phyloP scores from a whole-genome alignment of 805 yeast species.

The Scheffersomyces stipitis region DNA sequence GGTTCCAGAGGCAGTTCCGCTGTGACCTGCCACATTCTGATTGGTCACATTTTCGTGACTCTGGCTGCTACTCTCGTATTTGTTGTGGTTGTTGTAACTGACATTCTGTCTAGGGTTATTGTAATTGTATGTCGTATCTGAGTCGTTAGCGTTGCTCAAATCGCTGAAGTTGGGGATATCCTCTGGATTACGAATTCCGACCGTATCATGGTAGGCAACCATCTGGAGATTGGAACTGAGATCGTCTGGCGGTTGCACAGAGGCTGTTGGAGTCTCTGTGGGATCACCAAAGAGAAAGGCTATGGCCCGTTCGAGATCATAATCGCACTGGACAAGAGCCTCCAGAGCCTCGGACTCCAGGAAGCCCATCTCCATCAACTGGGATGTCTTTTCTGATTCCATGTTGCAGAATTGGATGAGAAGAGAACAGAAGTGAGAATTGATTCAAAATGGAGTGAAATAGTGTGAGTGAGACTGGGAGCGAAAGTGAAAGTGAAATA shows the following conservation, averaged over 20 bases:
- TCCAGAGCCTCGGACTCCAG: slow-evolving; percentile 32
- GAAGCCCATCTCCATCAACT: slow-evolving; percentile 41
- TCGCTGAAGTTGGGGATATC: slow-evolving; percentile 29
- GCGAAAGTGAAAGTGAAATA: background rate
- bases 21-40: background rate
- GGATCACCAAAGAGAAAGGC: slow-evolving; percentile 37
- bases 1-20: too few relatives aligned
- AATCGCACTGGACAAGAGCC: slow-evolving; percentile 33
- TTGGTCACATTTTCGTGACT: too few relatives aligned
- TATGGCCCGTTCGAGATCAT: slow-evolving; percentile 34
- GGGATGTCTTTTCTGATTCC: slow-evolving; percentile 12
- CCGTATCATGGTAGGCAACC: slow-evolving; percentile 16
- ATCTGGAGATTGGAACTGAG: background rate
- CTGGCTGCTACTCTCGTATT: background rate
- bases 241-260: too few relatives aligned
- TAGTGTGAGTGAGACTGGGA: background rate
- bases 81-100: background rate
- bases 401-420: too few relatives aligned
- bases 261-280: slow-evolving; percentile 4
- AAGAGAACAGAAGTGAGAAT: too few relatives aligned
- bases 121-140: background rate
- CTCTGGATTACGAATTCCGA: slow-evolving; percentile 26
- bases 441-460: too few relatives aligned
- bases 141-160: background rate
- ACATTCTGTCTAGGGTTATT: background rate